Evolutionary conservation across 768 basidiomycete genomes (phyloP), one percentile per base, ranked within the genome.

Genomic region (Boletus sp.): DNA sequence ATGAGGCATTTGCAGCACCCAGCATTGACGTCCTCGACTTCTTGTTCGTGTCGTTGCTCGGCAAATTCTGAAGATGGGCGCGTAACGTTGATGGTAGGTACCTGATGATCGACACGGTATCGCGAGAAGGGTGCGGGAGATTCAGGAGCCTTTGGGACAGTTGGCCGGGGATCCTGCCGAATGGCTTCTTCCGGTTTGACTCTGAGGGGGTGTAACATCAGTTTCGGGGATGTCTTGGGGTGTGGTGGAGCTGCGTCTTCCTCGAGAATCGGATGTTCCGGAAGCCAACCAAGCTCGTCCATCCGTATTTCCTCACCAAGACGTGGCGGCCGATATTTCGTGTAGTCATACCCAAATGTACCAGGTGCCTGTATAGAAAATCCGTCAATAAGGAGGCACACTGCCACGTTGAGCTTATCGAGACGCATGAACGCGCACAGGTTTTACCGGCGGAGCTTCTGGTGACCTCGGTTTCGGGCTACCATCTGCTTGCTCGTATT

Each of bases 1-100:
- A 92, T 79, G 61, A 88, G 73, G 72, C 90, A 92, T 72, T 85
- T 88, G 77, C 90, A 92, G 66, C 90, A 91, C 30, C 76, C 80
- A 32, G 70, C 75, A 2, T 63, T 67, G 14, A 78, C 79, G 7
- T 85, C 81, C 33, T 83, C 80, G 11, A 73, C 72, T 37, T 65
- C 59, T 40, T 63, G 68, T 47, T 61, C 60, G 50, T 50, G 74
- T 42, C 62, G 59, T 42, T 62, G 67, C 48, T 70, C 67, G 35
- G 46, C 57, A 2, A 54, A 25, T 21, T 73, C 71, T 11, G 57
- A 44, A 47, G 71, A 68, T 38, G 66, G 63, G 39, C 68, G 59
- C 30, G 71, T 68, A 38, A 72, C 63, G 33, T 64, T 65, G 51
- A 70, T 67, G 13, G 55, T 63, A 32, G 77, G 74, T 23, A 77